A percentile compares a stretch with the other conserved stretches of the same genome.
Evolutionary conservation across 257 asterid species (phyloP).

Genomic region (Handroanthus guayacan): DNA sequence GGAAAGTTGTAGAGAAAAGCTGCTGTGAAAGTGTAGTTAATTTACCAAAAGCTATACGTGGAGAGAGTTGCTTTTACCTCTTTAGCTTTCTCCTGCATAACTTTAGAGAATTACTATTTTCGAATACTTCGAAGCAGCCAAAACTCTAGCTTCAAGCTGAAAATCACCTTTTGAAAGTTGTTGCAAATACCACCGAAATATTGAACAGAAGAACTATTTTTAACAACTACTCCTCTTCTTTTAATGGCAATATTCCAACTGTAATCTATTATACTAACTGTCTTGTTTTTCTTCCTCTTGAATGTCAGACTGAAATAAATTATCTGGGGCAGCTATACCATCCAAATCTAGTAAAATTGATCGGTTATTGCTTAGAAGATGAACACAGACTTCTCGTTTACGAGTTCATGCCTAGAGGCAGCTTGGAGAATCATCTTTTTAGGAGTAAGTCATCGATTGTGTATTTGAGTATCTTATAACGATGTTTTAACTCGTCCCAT

Average conservation of each 20-base stretch:
- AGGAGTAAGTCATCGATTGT: conserved; percentile 55
- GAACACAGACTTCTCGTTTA: conserved; percentile 74
- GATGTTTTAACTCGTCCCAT: neutral
- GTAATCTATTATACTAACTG: neutral
- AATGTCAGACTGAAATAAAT: conserved; percentile 61
- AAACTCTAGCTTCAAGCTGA: too few species aligned
- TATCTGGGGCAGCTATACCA: conserved; percentile 72
- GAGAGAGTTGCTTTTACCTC: too few species aligned
- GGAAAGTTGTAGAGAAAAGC: too few species aligned
- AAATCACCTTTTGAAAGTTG: too few species aligned
- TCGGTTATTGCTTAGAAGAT: conserved; percentile 78
- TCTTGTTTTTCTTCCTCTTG: neutral
- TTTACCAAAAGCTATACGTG: too few species aligned
- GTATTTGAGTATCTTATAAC: neutral
- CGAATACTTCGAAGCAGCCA: too few species aligned
- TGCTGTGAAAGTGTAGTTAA: too few species aligned
- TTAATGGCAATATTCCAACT: neutral
- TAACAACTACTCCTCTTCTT: neutral
- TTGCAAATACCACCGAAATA: neutral
- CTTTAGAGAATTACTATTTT: too few species aligned
- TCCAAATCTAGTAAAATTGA: conserved; percentile 66
- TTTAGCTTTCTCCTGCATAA: too few species aligned
- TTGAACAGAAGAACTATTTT: neutral
- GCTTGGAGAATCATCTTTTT: conserved; percentile 77
- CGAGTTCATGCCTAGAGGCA: conserved; percentile 83